Conservation (phyloP, 441 rosid species). For the Adansonia madagascariensis region DNA sequence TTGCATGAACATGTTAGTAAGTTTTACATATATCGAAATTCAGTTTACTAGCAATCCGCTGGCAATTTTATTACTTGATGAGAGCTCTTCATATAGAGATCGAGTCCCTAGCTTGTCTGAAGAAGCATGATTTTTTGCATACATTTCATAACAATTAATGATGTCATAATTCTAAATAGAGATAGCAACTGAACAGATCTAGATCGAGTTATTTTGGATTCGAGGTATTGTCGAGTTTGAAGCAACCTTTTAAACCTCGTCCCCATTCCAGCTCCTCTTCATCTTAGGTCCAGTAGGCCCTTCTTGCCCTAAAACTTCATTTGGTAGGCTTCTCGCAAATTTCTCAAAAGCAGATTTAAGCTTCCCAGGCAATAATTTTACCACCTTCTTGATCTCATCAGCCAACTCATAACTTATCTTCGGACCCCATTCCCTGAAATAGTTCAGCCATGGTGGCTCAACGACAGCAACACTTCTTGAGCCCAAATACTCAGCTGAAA, state of each 20-base stretch:
- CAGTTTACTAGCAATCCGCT: too few relatives aligned
- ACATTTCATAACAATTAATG: too few relatives aligned
- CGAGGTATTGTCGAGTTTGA: not conserved
- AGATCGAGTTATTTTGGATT: too few relatives aligned
- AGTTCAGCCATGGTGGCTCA: conserved; percentile 76
- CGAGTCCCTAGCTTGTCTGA: too few relatives aligned
- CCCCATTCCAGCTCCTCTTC: conserved; percentile 66
- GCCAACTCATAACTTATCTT: conserved; percentile 55
- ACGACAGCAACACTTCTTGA: conserved; percentile 4
- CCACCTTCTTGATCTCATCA: conserved; percentile 50
- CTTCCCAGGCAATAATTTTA: conserved; percentile 50
- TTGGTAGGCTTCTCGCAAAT: conserved; percentile 52
- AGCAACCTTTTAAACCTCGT: conserved; percentile 49
- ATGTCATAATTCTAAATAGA: too few relatives aligned
- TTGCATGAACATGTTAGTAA: too few relatives aligned
- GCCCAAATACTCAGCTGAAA: conserved; percentile 58
- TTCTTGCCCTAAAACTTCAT: conserved; percentile 73
- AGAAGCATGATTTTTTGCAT: too few relatives aligned
- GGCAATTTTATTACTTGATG: too few relatives aligned
- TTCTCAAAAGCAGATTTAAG: conserved; percentile 62
- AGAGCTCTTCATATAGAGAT: too few relatives aligned
- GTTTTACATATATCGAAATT: too few relatives aligned
- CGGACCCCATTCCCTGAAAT: conserved; percentile 72
- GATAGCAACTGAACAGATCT: too few relatives aligned
- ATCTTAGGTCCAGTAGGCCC: conserved; percentile 91